A percentile compares a stretch with the other conserved stretches of the same genome.
These are phyloP conservation scores for Ceratocystiopsis brevicomis DNA, from an alignment of 2,329 filamentous ascomycete species.

Conservation along the genomic window DNA sequence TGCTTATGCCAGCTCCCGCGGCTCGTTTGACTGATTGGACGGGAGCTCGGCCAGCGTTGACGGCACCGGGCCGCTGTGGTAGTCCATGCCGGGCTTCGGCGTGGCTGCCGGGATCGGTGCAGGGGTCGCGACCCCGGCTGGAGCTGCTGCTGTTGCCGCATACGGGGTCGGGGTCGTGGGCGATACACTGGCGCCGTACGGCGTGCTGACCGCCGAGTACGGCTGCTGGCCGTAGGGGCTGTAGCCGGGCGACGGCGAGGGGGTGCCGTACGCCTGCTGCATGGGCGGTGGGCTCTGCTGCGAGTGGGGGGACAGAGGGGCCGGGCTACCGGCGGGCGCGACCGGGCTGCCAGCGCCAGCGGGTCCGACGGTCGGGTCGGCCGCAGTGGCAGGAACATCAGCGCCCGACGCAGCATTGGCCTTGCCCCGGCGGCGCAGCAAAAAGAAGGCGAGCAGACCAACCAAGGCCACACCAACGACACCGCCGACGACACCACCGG, in stretches of 20 bases:
- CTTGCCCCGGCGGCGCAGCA: slow-evolving; percentile 12
- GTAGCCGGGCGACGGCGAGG: not conserved
- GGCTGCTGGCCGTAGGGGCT: not conserved
- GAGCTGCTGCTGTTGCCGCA: not conserved
- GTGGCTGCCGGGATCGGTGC: not conserved
- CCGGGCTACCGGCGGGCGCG: not conserved
- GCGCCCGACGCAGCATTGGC: slow-evolving; percentile 6
- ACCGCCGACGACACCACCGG: slow-evolving; percentile 14
- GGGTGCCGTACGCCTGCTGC: slow-evolving; percentile 5
- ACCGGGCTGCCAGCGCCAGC: slow-evolving; percentile 2
- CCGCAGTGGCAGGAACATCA: not conserved
- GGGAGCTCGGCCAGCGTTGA: slow-evolving; percentile 14
- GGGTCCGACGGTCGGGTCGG: not conserved
- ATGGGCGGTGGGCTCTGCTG: slow-evolving; percentile 1
- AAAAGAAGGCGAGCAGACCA: slow-evolving; percentile 13
- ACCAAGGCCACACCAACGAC: slow-evolving; percentile 15
- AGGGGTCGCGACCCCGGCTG: not conserved
- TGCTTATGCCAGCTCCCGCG: slow-evolving; percentile 15
- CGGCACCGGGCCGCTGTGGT: slow-evolving; percentile 8
- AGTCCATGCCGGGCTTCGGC: slow-evolving; percentile 5
- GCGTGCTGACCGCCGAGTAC: too few relatives aligned
- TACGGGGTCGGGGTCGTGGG: too few relatives aligned
- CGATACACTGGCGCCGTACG: too few relatives aligned
- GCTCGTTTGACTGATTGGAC: slow-evolving; percentile 14
- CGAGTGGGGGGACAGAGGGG: slow-evolving; percentile 1